phyloP scores from a whole-genome alignment of 805 yeast genomes.

The Metschnikowia lochheadii region DNA sequence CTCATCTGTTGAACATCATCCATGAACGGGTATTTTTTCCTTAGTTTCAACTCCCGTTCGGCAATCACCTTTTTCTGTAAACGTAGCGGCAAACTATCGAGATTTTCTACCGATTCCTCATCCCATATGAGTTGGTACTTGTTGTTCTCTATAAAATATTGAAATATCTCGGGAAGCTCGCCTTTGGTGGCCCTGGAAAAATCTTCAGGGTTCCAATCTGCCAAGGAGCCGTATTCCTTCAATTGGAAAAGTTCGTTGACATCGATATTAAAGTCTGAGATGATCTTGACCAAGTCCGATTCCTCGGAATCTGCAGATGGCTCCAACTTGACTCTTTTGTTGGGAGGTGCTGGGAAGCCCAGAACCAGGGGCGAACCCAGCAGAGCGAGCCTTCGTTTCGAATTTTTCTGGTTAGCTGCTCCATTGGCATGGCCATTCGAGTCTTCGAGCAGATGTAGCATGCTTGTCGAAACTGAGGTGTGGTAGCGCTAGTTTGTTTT shows the following conservation, averaged over 20 bases:
- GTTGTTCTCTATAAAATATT: conserved; percentile 26
- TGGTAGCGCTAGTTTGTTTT: conserved; percentile 1
- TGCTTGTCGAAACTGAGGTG: neutral
- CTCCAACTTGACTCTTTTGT: conserved; percentile 8
- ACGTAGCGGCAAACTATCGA: conserved; percentile 35
- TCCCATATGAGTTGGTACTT: conserved; percentile 33
- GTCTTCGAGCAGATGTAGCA: conserved; percentile 1
- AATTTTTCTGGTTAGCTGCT: neutral
- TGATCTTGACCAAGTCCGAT: conserved; percentile 31
- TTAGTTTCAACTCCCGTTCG: conserved; percentile 29
- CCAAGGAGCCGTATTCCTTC: conserved; percentile 55
- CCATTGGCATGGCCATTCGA: neutral
- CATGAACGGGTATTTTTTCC: conserved; percentile 36
- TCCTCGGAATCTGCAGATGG: neutral
- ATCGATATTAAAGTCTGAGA: conserved; percentile 44
- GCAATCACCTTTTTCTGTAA: conserved; percentile 36
- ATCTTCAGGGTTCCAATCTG: conserved; percentile 56
- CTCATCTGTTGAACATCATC: conserved; percentile 26
- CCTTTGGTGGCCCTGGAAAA: conserved; percentile 22
- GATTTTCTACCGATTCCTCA: conserved; percentile 16
- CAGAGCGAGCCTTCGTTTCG: neutral
- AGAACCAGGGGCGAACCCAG: neutral
- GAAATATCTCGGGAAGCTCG: conserved; percentile 32
- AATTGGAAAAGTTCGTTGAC: conserved; percentile 64
- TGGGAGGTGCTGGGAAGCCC: neutral